phyloP scores from a whole-genome alignment of 768 basidiomycete genomes.

The Cyathus striatus region DNA sequence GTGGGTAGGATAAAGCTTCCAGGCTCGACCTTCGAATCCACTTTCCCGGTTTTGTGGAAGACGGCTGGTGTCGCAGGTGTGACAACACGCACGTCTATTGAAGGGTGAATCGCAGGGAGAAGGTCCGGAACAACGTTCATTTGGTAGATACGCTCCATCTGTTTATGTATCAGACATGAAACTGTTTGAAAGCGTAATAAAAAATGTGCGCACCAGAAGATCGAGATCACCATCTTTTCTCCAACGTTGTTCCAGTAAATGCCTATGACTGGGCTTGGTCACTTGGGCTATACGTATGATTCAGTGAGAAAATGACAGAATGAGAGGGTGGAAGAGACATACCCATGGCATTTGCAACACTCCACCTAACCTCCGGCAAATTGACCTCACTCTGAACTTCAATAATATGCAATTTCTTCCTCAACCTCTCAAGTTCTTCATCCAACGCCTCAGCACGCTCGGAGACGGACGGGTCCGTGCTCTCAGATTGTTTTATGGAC shows the following conservation, averaged over 20 bases:
- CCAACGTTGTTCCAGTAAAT: slow-evolving; percentile 82
- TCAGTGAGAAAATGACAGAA: not conserved
- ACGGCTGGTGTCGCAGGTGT: slow-evolving; percentile 28
- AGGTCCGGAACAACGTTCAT: slow-evolving; percentile 91
- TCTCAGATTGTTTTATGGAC: slow-evolving; percentile 11
- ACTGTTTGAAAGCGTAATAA: not conserved
- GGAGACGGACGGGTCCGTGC: slow-evolving; percentile 17
- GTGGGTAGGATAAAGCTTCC: slow-evolving; percentile 64
- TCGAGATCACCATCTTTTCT: slow-evolving; percentile 80
- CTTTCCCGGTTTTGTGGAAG: slow-evolving; percentile 25
- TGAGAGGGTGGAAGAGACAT: slow-evolving; percentile 18
- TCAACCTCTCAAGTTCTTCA: slow-evolving; percentile 34
- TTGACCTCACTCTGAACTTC: slow-evolving; percentile 82
- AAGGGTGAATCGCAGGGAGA: slow-evolving; percentile 64
- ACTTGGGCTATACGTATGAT: slow-evolving; percentile 47
- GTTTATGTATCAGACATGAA: slow-evolving; percentile 1
- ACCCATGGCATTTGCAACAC: slow-evolving; percentile 77
- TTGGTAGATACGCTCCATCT: slow-evolving; percentile 93
- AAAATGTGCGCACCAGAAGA: slow-evolving; percentile 73
- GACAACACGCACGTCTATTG: slow-evolving; percentile 67
- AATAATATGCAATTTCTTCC: slow-evolving; percentile 51
- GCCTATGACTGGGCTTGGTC: slow-evolving; percentile 66
- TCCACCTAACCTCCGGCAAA: slow-evolving; percentile 79
- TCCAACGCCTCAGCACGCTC: slow-evolving; percentile 23
- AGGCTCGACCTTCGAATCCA: slow-evolving; percentile 52